Conservation (phyloP, 179 eudicot species). For the Camellia oleifera region DNA sequence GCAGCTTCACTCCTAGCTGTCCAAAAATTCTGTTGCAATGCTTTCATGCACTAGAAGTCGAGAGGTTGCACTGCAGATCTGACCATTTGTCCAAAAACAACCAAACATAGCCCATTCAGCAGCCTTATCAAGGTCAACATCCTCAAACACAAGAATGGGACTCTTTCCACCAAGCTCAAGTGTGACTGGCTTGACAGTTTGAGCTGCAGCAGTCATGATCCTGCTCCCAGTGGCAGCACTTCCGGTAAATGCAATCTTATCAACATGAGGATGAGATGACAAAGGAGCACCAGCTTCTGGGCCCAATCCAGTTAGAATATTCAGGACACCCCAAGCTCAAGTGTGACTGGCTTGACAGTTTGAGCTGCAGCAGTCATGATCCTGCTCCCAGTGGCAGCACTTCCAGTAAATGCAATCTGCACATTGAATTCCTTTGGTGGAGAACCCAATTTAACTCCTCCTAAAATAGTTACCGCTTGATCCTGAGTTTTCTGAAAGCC, state of each 20-base stretch:
- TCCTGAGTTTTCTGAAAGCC: too few species aligned
- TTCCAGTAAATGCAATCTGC: conserved; percentile 94
- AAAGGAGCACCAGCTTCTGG: conserved; percentile 85
- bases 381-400: conserved; percentile 86
- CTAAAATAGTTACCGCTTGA: too few species aligned
- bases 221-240: conserved; percentile 90
- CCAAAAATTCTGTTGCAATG: conserved; percentile 74
- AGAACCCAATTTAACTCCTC: too few species aligned
- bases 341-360: conserved; percentile 88
- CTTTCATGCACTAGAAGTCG: conserved; percentile 91
- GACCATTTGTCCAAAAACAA: conserved; percentile 99
- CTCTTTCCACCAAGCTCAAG: conserved; percentile 99
- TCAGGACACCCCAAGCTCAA: conserved; percentile 96
- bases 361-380: conserved; percentile 92
- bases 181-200: conserved; percentile 88
- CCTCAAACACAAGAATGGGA: conserved; percentile 93
- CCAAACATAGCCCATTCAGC: conserved; percentile 97
- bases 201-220: conserved; percentile 91
- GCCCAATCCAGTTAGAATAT: conserved; percentile 77
- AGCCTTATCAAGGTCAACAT: conserved; percentile 92
- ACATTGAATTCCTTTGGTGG: too few species aligned
- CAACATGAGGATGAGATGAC: conserved; percentile 85
- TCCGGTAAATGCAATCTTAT: conserved; percentile 97
- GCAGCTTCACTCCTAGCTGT: conserved; percentile 96
- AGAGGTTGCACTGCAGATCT: conserved; percentile 98